Percentiles rank a stretch among this genome's conserved stretches.
phyloP scores from a whole-genome alignment of 768 basidiomycete species.

The Pleurotus platypus region DNA sequence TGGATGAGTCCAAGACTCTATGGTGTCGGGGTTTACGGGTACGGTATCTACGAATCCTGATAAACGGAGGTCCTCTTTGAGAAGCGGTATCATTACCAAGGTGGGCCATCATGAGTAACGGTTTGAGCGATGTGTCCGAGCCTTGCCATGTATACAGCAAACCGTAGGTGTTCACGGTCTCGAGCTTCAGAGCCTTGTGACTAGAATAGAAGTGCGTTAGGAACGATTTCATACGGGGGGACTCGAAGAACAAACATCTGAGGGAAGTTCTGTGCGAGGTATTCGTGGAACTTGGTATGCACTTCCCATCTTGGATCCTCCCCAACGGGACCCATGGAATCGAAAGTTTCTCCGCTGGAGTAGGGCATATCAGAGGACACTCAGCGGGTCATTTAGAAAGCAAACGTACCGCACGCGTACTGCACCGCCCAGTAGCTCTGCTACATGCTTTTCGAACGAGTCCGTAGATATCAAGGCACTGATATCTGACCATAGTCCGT shows the following conservation, averaged over 20 bases:
- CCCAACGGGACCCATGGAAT: conserved; percentile 43
- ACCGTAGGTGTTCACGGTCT: conserved; percentile 74
- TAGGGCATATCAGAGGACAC: background rate
- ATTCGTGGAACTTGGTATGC: conserved; percentile 51
- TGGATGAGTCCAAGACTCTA: conserved; percentile 49
- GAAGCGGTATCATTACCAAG: conserved; percentile 38
- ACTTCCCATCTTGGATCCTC: conserved; percentile 53
- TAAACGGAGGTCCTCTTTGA: background rate
- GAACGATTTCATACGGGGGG: background rate
- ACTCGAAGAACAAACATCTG: conserved; percentile 47
- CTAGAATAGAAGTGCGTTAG: conserved; percentile 26
- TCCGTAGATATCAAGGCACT: conserved; percentile 26
- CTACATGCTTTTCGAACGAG: conserved; percentile 34
- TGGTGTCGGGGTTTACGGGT: conserved; percentile 49
- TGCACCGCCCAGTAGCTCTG: conserved; percentile 45
- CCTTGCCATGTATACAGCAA: conserved; percentile 76
- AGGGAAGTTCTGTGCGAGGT: conserved; percentile 52
- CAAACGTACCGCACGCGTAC: conserved; percentile 38
- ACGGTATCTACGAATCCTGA: conserved; percentile 47
- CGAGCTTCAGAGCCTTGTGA: conserved; percentile 52
- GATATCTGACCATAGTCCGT: conserved; percentile 30
- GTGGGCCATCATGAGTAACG: conserved; percentile 62
- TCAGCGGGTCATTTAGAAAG: background rate
- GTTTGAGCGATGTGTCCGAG: conserved; percentile 55
- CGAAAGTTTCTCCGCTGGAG: conserved; percentile 48